Evolutionary conservation across 192 early-diverging fungal species (phyloP).

Genomic region (Coemansia sp.): DNA sequence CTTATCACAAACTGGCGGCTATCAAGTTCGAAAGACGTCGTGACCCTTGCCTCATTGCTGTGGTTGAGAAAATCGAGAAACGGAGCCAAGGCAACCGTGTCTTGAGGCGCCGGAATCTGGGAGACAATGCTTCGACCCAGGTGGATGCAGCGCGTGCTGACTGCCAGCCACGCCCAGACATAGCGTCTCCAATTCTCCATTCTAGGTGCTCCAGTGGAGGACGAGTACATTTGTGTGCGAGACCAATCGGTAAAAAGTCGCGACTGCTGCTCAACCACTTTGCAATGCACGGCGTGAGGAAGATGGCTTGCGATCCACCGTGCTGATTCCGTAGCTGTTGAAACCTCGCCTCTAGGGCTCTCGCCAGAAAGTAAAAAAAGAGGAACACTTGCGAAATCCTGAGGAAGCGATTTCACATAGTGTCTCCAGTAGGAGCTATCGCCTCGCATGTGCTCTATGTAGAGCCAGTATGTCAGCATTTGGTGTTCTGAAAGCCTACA

Average conservation of each 20-base stretch:
- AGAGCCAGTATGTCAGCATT: constrained; percentile 36
- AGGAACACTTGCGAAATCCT: constrained; percentile 36
- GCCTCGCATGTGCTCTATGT: constrained; percentile 10
- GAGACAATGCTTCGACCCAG: constrained; percentile 14
- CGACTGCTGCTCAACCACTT: constrained; percentile 23
- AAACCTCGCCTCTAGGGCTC: constrained; percentile 9
- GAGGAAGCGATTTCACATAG: constrained; percentile 38
- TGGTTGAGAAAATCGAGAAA: constrained; percentile 79
- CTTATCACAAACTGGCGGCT: constrained; percentile 62
- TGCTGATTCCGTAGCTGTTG: not conserved
- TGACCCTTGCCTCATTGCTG: constrained; percentile 58
- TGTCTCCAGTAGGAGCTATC: constrained; percentile 14
- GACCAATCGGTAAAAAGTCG: constrained; percentile 33
- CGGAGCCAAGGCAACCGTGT: constrained; percentile 72
- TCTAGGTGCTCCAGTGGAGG: not conserved
- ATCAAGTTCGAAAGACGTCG: constrained; percentile 21
- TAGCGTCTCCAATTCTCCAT: constrained; percentile 26
- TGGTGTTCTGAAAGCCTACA: constrained; percentile 42
- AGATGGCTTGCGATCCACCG: constrained; percentile 32
- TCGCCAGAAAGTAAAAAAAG: constrained; percentile 34
- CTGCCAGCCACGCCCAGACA: constrained; percentile 52
- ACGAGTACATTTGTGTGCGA: constrained; percentile 7
- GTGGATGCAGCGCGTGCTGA: constrained; percentile 50
- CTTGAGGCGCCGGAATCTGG: constrained; percentile 16
- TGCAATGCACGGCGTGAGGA: constrained; percentile 18